A percentile compares a stretch with the other conserved stretches of the same genome.
Evolutionary conservation across 139 green algal genomes (phyloP).

Genomic region (Chlorella vulgaris): DNA sequence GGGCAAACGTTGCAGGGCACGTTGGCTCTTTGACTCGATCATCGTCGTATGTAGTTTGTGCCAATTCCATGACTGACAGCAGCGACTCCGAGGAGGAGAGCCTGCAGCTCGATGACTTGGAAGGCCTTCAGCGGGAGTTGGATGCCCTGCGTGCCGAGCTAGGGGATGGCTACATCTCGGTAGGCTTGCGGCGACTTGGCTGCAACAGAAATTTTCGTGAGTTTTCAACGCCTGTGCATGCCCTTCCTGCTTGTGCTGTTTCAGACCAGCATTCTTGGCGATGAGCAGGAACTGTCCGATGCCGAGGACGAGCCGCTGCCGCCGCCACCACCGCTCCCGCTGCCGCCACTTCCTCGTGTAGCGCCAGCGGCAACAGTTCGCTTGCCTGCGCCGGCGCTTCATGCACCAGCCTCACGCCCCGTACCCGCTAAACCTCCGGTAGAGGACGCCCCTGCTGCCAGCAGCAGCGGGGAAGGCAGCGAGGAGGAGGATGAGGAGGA

Average conservation of each 20-base stretch:
- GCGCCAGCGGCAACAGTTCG: too few relatives aligned
- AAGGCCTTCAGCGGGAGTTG: conserved; percentile 9
- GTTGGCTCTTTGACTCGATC: too few relatives aligned
- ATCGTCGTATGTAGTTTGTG: too few relatives aligned
- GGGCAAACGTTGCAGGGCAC: too few relatives aligned
- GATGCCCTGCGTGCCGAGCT: conserved; percentile 1
- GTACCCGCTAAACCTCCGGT: too few relatives aligned
- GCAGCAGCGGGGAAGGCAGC: too few relatives aligned
- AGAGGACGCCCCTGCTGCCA: too few relatives aligned
- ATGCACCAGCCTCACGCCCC: too few relatives aligned
- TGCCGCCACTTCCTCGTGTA: too few relatives aligned
- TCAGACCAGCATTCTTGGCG: not conserved
- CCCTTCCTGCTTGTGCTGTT: not conserved
- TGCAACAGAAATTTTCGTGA: not conserved
- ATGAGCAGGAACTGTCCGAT: not conserved
- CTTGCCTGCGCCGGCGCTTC: too few relatives aligned
- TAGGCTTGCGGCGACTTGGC: not conserved
- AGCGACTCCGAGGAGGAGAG: conserved; percentile 40
- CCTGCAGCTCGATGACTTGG: conserved; percentile 2
- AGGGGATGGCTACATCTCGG: not conserved
- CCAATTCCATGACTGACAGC: conserved; percentile 2
- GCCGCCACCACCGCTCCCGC: too few relatives aligned
- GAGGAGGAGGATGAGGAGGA: not conserved
- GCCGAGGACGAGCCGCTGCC: not conserved
- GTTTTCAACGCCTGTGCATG: not conserved